A percentile compares a stretch with the other conserved stretches of the same genome.
Evolutionary conservation across 768 basidiomycete species (phyloP).

Genomic region (Mycena vulgaris): DNA sequence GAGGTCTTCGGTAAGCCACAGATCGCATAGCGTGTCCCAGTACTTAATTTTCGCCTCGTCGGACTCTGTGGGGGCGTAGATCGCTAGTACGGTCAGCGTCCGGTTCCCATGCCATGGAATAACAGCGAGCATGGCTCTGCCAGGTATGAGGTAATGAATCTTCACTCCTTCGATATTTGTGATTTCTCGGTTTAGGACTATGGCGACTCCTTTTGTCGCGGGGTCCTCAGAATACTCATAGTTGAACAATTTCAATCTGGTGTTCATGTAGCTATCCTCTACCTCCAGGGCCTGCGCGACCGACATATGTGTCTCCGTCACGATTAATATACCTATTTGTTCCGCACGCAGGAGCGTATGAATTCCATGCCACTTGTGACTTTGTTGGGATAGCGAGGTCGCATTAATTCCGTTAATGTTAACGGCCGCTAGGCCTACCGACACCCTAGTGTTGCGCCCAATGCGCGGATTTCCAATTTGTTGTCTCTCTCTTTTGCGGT

Average conservation of each 20-base stretch:
- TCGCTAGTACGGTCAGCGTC: neutral
- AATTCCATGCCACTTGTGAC: constrained; percentile 20
- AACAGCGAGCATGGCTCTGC: neutral
- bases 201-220: constrained; percentile 5
- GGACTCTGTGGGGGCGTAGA: too few species aligned
- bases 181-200: constrained; percentile 21
- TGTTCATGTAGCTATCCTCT: neutral
- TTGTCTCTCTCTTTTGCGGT: constrained; percentile 3
- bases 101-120: neutral
- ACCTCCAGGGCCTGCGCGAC: neutral
- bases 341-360: neutral
- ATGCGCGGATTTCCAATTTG: too few species aligned
- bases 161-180: too few species aligned
- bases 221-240: too few species aligned
- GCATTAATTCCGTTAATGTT: constrained; percentile 3
- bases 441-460: neutral
- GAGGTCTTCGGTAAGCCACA: neutral
- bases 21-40: neutral
- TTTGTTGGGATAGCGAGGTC: neutral
- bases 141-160: too few species aligned
- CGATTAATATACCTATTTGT: neutral
- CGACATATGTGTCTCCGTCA: constrained; percentile 14
- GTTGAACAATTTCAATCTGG: neutral
- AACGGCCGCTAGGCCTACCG: neutral
- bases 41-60: too few species aligned